A percentile compares a stretch with the other conserved stretches of the same genome.
Conservation (phyloP, 2,329 filamentous ascomycete genomes). For the Fusarium scirpi region DNA sequence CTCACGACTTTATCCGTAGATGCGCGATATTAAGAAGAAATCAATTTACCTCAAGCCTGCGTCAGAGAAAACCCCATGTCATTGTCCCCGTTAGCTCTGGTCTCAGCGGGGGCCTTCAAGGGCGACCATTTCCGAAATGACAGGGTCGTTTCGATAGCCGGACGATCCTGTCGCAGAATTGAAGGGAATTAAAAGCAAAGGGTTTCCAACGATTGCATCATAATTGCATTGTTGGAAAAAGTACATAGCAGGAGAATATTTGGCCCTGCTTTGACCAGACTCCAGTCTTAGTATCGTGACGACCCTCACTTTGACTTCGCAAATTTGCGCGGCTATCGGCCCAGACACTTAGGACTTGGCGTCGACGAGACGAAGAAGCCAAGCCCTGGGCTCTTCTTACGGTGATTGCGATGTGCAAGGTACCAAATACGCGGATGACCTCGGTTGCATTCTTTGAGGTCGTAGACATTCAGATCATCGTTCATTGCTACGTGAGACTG, state of each 20-base stretch:
- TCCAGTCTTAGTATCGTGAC: neutral
- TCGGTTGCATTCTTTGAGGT: constrained; percentile 1
- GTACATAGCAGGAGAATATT: neutral
- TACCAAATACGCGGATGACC: neutral
- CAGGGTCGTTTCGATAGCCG: constrained; percentile 44
- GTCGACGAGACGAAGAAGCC: constrained; percentile 1
- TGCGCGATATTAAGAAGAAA: constrained; percentile 9
- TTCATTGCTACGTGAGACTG: neutral
- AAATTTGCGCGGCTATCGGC: neutral
- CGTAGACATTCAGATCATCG: constrained; percentile 28
- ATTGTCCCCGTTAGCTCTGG: constrained; percentile 14
- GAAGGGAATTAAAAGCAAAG: neutral
- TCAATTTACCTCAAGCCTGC: constrained; percentile 1
- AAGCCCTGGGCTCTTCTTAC: constrained; percentile 6
- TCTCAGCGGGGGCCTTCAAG: constrained; percentile 17
- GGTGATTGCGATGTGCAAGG: constrained; percentile 34
- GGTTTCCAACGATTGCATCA: constrained; percentile 25
- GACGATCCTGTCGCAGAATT: constrained; percentile 33
- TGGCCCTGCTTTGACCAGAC: neutral
- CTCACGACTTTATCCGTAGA: neutral
- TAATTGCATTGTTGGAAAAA: neutral
- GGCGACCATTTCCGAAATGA: constrained; percentile 41
- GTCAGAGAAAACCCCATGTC: constrained; percentile 6
- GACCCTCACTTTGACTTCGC: neutral
- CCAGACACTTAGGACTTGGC: neutral